These are phyloP conservation scores for Picea glauca DNA, from an alignment of 75 land plant genomes.

Conservation along the genomic window DNA sequence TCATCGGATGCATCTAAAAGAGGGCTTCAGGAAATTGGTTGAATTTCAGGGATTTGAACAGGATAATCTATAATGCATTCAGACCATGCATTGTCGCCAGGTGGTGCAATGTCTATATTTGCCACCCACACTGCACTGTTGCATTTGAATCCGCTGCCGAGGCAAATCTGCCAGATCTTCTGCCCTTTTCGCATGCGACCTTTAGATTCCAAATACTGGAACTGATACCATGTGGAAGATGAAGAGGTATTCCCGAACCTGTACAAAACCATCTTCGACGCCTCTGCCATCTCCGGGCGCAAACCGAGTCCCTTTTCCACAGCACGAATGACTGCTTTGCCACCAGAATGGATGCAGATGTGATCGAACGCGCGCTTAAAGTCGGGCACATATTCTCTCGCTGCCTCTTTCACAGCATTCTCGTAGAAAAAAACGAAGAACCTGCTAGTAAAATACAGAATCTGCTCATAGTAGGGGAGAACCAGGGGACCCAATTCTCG, in stretches of 20 bases:
- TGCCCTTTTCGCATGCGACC: slow-evolving; percentile 47
- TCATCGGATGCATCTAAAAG: no score
- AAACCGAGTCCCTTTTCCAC: slow-evolving; percentile 19
- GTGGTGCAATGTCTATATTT: slow-evolving; percentile 30
- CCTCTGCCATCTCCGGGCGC: slow-evolving; percentile 11
- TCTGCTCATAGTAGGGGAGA: slow-evolving; percentile 33
- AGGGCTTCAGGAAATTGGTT: no score
- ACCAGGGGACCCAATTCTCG: slow-evolving; percentile 28
- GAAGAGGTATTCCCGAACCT: slow-evolving; percentile 82
- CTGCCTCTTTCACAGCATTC: neutral
- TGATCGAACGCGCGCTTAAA: slow-evolving; percentile 31
- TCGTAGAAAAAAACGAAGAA: neutral
- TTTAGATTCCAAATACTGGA: slow-evolving; percentile 67
- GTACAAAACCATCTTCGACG: slow-evolving; percentile 35
- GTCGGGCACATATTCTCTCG: slow-evolving; percentile 17
- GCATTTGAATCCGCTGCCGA: slow-evolving; percentile 68
- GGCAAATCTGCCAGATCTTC: slow-evolving; percentile 60
- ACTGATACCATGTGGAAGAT: slow-evolving; percentile 80
- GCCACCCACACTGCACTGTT: slow-evolving; percentile 71
- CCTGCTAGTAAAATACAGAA: slow-evolving; percentile 7
- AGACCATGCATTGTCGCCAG: slow-evolving; percentile 41
- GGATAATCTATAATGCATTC: slow-evolving; percentile 47
- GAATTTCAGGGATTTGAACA: slow-evolving; percentile 20
- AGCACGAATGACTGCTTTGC: slow-evolving; percentile 24
- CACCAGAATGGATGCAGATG: slow-evolving; percentile 31